Percentiles rank a stretch among this genome's conserved stretches.
Evolutionary conservation across 2,329 filamentous ascomycete genomes (phyloP).

Genomic region (Conoideocrella luteorostrata): DNA sequence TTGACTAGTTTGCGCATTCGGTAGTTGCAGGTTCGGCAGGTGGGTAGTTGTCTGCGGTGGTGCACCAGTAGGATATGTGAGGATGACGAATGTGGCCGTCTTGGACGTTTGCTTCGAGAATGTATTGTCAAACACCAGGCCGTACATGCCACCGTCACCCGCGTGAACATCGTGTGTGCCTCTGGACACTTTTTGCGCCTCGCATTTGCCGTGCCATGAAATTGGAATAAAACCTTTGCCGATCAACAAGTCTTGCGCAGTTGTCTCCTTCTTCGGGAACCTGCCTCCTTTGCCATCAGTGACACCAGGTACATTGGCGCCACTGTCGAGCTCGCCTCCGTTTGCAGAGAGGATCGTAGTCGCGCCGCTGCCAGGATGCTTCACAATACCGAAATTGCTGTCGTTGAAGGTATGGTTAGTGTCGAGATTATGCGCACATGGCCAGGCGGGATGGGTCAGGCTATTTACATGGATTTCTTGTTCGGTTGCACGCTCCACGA

Average conservation of each 20-base stretch:
- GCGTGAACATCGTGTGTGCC: slow-evolving; percentile 74
- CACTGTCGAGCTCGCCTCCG: slow-evolving; percentile 36
- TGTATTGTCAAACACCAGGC: slow-evolving; percentile 95
- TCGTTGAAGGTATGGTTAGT: slow-evolving; percentile 12
- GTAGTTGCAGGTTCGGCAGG: slow-evolving; percentile 51
- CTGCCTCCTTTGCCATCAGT: slow-evolving; percentile 40
- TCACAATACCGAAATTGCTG: slow-evolving; percentile 94
- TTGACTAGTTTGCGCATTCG: slow-evolving; percentile 34
- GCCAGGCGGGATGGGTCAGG: neutral
- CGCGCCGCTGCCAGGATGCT: slow-evolving; percentile 74
- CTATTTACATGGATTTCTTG: slow-evolving; percentile 79
- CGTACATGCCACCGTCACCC: slow-evolving; percentile 85
- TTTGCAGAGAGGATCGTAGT: slow-evolving; percentile 39
- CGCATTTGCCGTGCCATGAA: slow-evolving; percentile 90
- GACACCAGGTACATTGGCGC: slow-evolving; percentile 37
- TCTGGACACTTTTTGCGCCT: slow-evolving; percentile 90
- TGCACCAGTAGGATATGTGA: slow-evolving; percentile 83
- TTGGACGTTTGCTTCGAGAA: slow-evolving; percentile 95
- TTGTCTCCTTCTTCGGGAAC: slow-evolving; percentile 51
- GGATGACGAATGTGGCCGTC: slow-evolving; percentile 86
- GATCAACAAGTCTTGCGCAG: slow-evolving; percentile 56
- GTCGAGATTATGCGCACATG: neutral
- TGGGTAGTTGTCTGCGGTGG: slow-evolving; percentile 70
- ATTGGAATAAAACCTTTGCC: slow-evolving; percentile 63
- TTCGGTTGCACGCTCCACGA: slow-evolving; percentile 97